A percentile compares a stretch with the other conserved stretches of the same genome.
phyloP scores from a whole-genome alignment of 208 protist species.

The Phytomonas sp. region DNA sequence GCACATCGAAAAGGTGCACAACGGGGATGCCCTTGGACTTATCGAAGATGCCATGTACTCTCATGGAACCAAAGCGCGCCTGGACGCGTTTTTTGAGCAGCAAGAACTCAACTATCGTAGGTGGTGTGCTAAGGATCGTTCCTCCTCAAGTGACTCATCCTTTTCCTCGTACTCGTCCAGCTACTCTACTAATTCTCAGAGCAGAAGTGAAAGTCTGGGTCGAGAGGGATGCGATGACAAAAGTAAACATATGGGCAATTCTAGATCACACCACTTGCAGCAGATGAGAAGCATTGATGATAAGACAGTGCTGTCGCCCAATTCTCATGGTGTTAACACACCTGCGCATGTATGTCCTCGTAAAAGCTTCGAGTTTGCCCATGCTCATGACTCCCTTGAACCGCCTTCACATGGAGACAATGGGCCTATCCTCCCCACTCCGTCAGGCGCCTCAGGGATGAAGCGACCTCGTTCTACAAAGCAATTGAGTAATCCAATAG shows the following conservation, averaged over 20 bases:
- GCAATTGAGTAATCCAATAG: neutral
- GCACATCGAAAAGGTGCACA: constrained; percentile 22
- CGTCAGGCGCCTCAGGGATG: neutral
- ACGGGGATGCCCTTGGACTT: constrained; percentile 18
- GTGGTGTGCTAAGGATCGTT: neutral
- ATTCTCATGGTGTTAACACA: neutral
- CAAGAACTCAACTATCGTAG: constrained; percentile 8
- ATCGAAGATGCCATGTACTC: constrained; percentile 31
- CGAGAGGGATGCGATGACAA: neutral
- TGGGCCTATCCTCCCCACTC: neutral
- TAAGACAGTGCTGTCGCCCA: neutral
- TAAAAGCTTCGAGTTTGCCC: neutral
- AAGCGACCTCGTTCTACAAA: neutral
- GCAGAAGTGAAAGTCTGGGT: neutral
- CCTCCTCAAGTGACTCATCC: neutral
- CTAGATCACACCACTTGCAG: neutral
- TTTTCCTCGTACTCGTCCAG: neutral
- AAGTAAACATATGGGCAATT: neutral
- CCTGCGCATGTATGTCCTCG: neutral
- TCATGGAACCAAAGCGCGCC: constrained; percentile 14
- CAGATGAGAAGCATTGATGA: neutral
- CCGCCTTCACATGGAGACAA: neutral
- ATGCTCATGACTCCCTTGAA: neutral
- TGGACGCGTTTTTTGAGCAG: constrained; percentile 17
- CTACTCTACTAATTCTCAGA: neutral